These are phyloP conservation scores for Mycena vitilis DNA, from an alignment of 768 basidiomycete genomes.

Conservation along the genomic window DNA sequence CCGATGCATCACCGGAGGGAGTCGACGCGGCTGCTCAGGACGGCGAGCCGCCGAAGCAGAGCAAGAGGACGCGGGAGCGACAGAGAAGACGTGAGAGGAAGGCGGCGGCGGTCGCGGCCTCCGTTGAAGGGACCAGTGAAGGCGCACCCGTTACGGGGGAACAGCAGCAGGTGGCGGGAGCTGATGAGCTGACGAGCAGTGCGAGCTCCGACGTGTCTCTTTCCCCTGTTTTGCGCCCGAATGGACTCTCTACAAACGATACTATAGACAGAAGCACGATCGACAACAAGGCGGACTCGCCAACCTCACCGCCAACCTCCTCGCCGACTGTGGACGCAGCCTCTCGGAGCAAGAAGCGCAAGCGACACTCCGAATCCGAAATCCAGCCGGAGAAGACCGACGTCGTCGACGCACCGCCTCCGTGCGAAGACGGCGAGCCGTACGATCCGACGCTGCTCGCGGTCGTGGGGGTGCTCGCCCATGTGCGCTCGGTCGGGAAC, in stretches of 20 bases:
- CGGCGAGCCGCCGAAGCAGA: not conserved
- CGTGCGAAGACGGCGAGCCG: slow-evolving; percentile 32
- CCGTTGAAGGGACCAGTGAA: too few relatives aligned
- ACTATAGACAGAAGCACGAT: not conserved
- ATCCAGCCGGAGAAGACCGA: not conserved
- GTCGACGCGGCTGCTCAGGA: not conserved
- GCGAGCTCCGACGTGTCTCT: not conserved
- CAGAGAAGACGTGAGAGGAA: slow-evolving; percentile 8
- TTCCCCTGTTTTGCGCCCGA: not conserved
- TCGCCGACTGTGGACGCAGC: not conserved
- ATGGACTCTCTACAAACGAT: not conserved
- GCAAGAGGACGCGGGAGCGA: slow-evolving; percentile 17
- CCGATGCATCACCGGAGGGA: not conserved
- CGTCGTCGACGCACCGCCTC: not conserved
- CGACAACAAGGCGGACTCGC: not conserved
- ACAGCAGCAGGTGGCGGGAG: not conserved
- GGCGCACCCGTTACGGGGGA: not conserved
- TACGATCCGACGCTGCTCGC: slow-evolving; percentile 58
- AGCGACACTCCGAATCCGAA: slow-evolving; percentile 7
- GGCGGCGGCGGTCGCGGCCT: not conserved
- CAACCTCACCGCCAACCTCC: not conserved
- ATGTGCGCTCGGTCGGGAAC: slow-evolving; percentile 55
- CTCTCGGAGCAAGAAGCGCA: slow-evolving; percentile 29
- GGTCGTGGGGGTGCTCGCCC: slow-evolving; percentile 61
- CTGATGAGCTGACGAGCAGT: not conserved